Percentiles rank a stretch among this genome's conserved stretches.
Evolutionary conservation across 345 rosid genomes (phyloP).

Genomic region (Euphorbia peplus): DNA sequence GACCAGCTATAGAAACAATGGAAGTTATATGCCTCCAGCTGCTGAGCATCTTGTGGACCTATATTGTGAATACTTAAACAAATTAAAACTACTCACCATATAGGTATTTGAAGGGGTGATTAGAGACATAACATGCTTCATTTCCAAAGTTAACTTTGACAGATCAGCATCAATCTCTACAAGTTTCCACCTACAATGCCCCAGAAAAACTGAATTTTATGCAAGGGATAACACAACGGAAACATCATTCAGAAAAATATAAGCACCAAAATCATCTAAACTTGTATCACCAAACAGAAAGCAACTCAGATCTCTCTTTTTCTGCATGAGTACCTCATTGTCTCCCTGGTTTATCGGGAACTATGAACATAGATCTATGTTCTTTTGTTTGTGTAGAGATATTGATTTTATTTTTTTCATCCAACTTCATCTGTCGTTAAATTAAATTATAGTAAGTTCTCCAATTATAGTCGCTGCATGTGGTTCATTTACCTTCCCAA

Average conservation of each 20-base stretch:
- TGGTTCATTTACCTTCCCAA: too few species aligned
- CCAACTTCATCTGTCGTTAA: not conserved
- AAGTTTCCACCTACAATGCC: slow-evolving; percentile 80
- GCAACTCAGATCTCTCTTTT: not conserved
- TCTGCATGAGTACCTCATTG: not conserved
- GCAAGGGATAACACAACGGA: slow-evolving; percentile 4
- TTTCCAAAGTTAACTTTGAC: slow-evolving; percentile 58
- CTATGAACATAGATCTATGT: not conserved
- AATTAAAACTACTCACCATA: slow-evolving; percentile 50
- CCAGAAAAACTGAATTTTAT: slow-evolving; percentile 12
- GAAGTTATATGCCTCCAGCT: slow-evolving; percentile 7
- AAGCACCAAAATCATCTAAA: not conserved
- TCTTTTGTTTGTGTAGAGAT: too few species aligned
- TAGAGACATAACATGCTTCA: slow-evolving; percentile 73
- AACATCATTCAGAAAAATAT: slow-evolving; percentile 7
- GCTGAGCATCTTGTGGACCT: slow-evolving; percentile 2
- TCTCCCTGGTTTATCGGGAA: not conserved
- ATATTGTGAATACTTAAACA: too few species aligned
- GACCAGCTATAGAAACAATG: slow-evolving; percentile 12
- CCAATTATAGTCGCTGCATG: too few species aligned
- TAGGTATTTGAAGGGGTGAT: slow-evolving; percentile 85
- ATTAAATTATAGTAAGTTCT: not conserved
- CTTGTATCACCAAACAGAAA: too few species aligned
- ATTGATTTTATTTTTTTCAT: not conserved
- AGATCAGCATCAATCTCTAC: slow-evolving; percentile 84